Evolutionary conservation across 768 basidiomycete species (phyloP).

Genomic region (Amanita molliuscula): DNA sequence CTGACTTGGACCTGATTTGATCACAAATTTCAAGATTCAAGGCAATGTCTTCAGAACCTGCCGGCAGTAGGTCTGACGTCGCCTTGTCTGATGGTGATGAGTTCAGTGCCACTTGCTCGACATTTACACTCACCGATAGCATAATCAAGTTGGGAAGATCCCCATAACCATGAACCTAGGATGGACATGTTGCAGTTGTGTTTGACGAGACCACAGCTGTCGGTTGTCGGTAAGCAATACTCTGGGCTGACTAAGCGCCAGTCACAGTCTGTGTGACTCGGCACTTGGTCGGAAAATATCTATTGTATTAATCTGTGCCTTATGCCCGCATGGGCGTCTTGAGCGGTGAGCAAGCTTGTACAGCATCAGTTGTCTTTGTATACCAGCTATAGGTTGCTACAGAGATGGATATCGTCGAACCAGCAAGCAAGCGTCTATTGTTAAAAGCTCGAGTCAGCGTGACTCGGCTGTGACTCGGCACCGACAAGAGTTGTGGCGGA

Average conservation of each 20-base stretch:
- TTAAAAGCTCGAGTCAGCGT: too few species aligned
- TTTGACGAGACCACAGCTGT: neutral
- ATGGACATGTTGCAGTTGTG: conserved; percentile 35
- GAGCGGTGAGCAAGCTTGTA: too few species aligned
- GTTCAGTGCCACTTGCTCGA: neutral
- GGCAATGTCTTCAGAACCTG: conserved; percentile 82
- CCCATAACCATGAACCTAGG: conserved; percentile 68
- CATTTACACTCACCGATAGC: conserved; percentile 52
- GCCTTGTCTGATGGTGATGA: conserved; percentile 60
- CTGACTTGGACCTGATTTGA: conserved; percentile 87
- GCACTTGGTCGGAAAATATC: too few species aligned
- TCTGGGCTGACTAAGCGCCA: neutral
- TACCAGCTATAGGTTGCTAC: too few species aligned
- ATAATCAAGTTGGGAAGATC: conserved; percentile 73
- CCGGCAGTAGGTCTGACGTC: conserved; percentile 83
- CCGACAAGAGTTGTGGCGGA: conserved; percentile 31
- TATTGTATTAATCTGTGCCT: too few species aligned
- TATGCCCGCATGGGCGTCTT: too few species aligned
- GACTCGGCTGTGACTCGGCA: conserved; percentile 14
- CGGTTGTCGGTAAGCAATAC: neutral
- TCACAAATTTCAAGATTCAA: conserved; percentile 94
- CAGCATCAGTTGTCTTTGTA: too few species aligned
- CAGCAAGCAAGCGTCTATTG: too few species aligned
- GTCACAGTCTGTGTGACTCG: neutral
- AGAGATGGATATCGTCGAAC: too few species aligned